Evolutionary conservation across 805 yeast species (phyloP), one percentile per base, ranked within the genome.

Genomic region (Maudiozyma serrabonitensis): DNA sequence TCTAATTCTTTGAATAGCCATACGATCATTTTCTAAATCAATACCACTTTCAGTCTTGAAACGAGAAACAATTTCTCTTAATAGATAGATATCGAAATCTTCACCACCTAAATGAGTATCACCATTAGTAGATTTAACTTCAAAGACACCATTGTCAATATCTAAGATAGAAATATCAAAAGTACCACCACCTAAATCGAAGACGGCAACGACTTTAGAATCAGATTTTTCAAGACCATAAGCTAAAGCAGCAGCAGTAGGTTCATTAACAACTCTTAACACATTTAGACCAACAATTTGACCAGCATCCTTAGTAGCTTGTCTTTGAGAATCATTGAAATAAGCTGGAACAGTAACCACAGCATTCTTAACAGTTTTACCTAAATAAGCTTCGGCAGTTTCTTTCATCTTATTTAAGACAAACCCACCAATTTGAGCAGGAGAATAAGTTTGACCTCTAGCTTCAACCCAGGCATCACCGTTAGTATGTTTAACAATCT

Each of bases 111-210:
- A 75, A 69, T 84, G 91, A 41, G 95, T 85, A 67, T 85, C 84
- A 66, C 95, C 97, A 74, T 90, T 90, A 67, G 97, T 89, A 55
- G 96, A 87, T 76, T 89, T 89, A 70, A 89, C 97, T 79, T 89
- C 97, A 64, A 89, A 89, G 59, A 89, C 97, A 79, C 97, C 97
- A 68, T 89, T 88, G 75, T 90, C 96, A 63, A 89, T 90, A 78
- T 90, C 97, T 68, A 89, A 79, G 69, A 89, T 87, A 62, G 97
- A 89, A 73, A 89, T 84, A 84, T 89, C 97, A 70, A 89, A 89
- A 64, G 97, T 89, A 82, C 97, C 97, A 72, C 97, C 97, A 82
- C 97, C 97, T 67, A 89, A 79, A 75, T 89, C 97, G 75, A 90
- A 89, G 58, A 89, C 97, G 54, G 97, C 97, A 62, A 89, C 95